Evolutionary conservation across 805 yeast species (phyloP), one percentile per base, ranked within the genome.

Genomic region (Candida palmyrensis): DNA sequence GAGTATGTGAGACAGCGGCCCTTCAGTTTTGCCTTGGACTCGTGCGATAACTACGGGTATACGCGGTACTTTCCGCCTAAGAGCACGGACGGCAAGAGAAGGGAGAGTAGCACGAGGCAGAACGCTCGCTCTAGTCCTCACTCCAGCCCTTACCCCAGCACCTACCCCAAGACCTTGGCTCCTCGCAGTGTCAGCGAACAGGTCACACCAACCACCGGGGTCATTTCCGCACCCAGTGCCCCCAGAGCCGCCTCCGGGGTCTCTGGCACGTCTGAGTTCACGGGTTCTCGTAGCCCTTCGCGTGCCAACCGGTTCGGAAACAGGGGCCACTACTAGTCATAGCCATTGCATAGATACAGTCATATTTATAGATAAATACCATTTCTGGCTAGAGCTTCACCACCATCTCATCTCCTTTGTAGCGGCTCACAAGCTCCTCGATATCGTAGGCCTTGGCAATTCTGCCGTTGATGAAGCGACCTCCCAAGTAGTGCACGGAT

Each of bases 401-500:
- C n/a, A 65, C 50, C 41, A 63, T 36, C 2, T 65, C 67, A 41
- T 57, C 57, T 9, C 45, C 55, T 30, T 55, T 38, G 42, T 65
- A 66, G 22, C 38, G 35, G 3, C 27, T 25, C 24, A 61, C 33
- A 35, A 63, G 40, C n/a, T 56, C 75, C 17, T 75, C 77, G 38
- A 92, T 78, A 1, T 73, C 83, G 65, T 82, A 86, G 52, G 79
- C 79, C 19, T 66, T 57, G 0, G 96, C 96, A 44, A 92, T 71
- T 7, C 58, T 63, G 10, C 56, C 49, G 29, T 79, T 74, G 12
- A 92, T 75, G 49, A 92, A 92, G 33, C 98, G 64, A 3, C 98
- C 98, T 1, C 98, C 98, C 23, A 89, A 69, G 55, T 75, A 92
- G 53, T 90, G 98, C 7, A 37, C 41, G 4, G 65, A 55, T 1